phyloP scores from a whole-genome alignment of 148 eudicot species.

The Gaultheria prostrata region DNA sequence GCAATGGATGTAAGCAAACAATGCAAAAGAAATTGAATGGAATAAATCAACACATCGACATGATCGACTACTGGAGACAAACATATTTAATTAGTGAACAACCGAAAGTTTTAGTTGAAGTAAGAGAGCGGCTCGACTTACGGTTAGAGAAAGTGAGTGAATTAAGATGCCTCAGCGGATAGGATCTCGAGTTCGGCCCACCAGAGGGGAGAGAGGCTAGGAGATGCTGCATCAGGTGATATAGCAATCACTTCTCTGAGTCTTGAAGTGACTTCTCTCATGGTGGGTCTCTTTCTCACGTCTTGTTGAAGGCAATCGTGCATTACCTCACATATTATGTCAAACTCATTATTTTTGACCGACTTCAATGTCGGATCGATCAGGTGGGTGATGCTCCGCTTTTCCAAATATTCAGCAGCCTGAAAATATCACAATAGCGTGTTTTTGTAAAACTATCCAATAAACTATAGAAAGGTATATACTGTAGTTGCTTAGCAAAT shows the following conservation, averaged over 20 bases:
- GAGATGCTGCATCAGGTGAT: slow-evolving; percentile 69
- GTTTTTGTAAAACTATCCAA: background rate
- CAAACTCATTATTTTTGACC: slow-evolving; percentile 64
- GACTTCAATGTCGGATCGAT: slow-evolving; percentile 63
- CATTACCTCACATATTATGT: slow-evolving; percentile 57
- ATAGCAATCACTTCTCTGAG: slow-evolving; percentile 50
- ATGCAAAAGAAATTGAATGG: slow-evolving; percentile 5
- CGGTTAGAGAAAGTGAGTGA: background rate
- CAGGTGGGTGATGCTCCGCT: slow-evolving; percentile 31
- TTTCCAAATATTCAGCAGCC: slow-evolving; percentile 58
- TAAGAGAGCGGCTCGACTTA: slow-evolving; percentile 7
- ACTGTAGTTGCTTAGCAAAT: no score
- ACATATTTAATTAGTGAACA: background rate
- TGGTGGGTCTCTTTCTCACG: slow-evolving; percentile 48
- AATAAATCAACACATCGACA: slow-evolving; percentile 11
- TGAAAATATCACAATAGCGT: slow-evolving; percentile 16
- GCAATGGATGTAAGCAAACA: background rate
- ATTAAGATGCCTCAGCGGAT: slow-evolving; percentile 67
- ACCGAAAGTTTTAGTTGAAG: background rate
- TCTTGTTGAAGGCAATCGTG: slow-evolving; percentile 54
- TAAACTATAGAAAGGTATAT: background rate
- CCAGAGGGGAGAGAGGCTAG: slow-evolving; percentile 92
- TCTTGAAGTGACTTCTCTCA: slow-evolving; percentile 41
- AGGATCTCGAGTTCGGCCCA: slow-evolving; percentile 97
- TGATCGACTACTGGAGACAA: background rate